Percentiles rank a stretch among this genome's conserved stretches.
phyloP scores from a whole-genome alignment of 176 grass and related monocot species.

The Elaeis guineensis region DNA sequence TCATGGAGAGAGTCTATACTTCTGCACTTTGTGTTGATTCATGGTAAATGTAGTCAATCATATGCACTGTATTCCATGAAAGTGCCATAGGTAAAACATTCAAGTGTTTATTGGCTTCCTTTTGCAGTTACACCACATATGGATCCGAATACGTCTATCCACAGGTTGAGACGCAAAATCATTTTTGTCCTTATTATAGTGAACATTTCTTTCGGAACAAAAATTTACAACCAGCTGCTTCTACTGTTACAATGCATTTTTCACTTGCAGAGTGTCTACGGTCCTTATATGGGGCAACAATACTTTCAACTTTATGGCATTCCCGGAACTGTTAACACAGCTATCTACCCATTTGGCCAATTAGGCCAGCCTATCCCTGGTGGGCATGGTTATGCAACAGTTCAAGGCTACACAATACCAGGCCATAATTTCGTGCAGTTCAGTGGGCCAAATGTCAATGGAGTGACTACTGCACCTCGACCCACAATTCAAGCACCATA shows the following conservation, averaged over 20 bases:
- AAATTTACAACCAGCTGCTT: neutral
- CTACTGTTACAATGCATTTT: neutral
- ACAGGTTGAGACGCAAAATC: conserved; percentile 58
- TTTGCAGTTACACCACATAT: conserved; percentile 82
- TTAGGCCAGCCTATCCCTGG: conserved; percentile 50
- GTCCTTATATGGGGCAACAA: conserved; percentile 61
- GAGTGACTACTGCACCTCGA: conserved; percentile 33
- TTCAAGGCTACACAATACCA: conserved; percentile 64
- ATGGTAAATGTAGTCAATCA: neutral
- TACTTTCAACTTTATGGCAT: conserved; percentile 70
- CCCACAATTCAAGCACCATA: conserved; percentile 70
- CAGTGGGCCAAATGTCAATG: conserved; percentile 52
- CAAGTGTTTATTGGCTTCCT: conserved; percentile 24
- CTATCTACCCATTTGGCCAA: conserved; percentile 54
- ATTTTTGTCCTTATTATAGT: conserved; percentile 2
- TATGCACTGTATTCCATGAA: conserved; percentile 9
- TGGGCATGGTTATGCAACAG: conserved; percentile 39
- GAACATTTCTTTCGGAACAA: too few relatives aligned
- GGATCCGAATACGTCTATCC: conserved; percentile 78
- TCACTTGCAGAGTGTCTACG: conserved; percentile 60
- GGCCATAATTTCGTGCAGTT: conserved; percentile 65
- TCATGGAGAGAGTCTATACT: too few relatives aligned
- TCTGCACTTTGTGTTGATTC: neutral
- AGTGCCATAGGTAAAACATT: conserved; percentile 23
- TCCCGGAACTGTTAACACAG: conserved; percentile 50